Percentiles rank a stretch among this genome's conserved stretches.
Evolutionary conservation across 805 yeast genomes (phyloP).

Genomic region (Tetrapisispora nanseiensis): DNA sequence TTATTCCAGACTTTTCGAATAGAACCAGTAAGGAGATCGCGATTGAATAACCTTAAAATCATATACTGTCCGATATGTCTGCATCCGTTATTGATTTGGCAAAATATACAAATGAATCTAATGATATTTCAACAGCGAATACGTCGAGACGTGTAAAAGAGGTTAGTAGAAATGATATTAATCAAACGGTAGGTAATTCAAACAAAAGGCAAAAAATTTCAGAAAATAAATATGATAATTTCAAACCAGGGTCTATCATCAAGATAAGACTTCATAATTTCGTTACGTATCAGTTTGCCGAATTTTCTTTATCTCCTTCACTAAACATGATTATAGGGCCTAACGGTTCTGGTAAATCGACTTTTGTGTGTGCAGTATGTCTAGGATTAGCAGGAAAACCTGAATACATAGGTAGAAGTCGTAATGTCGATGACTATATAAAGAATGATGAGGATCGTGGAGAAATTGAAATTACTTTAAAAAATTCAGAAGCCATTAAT

Average conservation of each 20-base stretch:
- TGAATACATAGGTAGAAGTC: constrained; percentile 61
- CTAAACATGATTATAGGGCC: constrained; percentile 92
- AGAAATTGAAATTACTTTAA: constrained; percentile 31
- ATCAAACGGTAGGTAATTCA: background rate
- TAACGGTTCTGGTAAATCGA: constrained; percentile 91
- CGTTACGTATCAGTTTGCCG: constrained; percentile 60
- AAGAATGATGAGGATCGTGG: constrained; percentile 46
- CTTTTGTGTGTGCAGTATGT: constrained; percentile 87
- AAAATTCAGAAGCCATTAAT: constrained; percentile 18
- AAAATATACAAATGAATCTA: background rate
- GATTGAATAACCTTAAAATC: too few relatives aligned
- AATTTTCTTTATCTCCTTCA: constrained; percentile 69
- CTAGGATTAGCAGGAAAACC: constrained; percentile 78
- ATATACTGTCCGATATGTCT: background rate
- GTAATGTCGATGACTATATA: constrained; percentile 54
- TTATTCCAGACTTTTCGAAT: too few relatives aligned
- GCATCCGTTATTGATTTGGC: background rate
- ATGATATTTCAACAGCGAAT: background rate
- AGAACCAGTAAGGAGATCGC: too few relatives aligned
- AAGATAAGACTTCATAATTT: constrained; percentile 51
- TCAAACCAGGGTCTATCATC: constrained; percentile 40
- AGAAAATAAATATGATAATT: constrained; percentile 17
- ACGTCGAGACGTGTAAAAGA: background rate
- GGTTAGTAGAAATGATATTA: background rate
- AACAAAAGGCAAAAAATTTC: constrained; percentile 12